A percentile compares a stretch with the other conserved stretches of the same genome.
These are phyloP conservation scores for Closterium sp. DNA, from an alignment of 139 green algal species.

Conservation along the genomic window DNA sequence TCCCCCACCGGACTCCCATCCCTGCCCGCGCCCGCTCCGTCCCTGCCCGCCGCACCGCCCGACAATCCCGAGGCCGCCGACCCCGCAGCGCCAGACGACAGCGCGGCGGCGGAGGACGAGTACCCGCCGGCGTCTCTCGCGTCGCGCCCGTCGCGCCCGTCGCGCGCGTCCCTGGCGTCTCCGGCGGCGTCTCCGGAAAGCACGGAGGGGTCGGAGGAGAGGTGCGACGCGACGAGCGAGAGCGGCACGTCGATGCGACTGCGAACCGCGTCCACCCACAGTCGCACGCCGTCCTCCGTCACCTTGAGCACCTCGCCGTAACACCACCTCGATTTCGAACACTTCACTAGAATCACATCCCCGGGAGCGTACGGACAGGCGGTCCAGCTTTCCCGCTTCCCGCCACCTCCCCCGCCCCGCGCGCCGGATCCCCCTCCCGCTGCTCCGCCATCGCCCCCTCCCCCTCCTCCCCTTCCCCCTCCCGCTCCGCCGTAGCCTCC, in stretches of 20 bases:
- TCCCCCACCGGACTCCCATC: background rate
- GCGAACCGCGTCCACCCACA: background rate
- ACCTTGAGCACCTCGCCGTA: background rate
- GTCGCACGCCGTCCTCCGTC: conserved; percentile 7
- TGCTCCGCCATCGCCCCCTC: background rate
- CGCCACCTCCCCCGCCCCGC: background rate
- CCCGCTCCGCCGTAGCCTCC: background rate
- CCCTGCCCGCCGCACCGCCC: no score
- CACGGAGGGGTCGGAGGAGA: background rate
- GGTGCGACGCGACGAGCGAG: background rate
- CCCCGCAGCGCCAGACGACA: no score
- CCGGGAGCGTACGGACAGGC: background rate
- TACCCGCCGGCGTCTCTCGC: no score
- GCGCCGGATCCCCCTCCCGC: background rate
- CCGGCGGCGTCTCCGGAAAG: background rate
- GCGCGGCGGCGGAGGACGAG: no score
- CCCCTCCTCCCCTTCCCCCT: background rate
- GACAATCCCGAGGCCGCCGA: background rate
- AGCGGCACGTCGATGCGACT: background rate
- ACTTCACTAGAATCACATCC: conserved; percentile 1
- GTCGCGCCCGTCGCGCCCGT: no score
- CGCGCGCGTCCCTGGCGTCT: background rate
- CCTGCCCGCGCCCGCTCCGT: background rate
- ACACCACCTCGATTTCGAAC: background rate
- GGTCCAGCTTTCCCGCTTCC: background rate